Base-by-base conservation (phyloP, 495 filamentous ascomycete species). In the Penicillium bovifimosum region DNA sequence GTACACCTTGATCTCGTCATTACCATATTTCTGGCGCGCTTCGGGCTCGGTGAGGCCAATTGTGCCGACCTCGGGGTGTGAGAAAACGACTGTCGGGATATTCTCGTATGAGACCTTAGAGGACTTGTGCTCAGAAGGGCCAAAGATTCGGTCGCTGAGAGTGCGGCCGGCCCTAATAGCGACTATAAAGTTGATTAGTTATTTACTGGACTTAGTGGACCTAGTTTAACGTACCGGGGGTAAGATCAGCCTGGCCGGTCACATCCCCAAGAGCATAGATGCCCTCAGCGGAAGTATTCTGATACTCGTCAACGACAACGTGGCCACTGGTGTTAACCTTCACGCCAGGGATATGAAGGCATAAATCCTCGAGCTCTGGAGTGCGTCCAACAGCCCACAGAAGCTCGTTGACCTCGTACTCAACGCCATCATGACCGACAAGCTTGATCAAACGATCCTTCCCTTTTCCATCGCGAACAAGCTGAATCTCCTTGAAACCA, bases 401-500 rank as follows among this genome's bases (percentile, higher is more conserved):
- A 11, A 85, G 61, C 60, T 76, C 74, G 60, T 86, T 83, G 49
- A 83, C 73, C 40, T 84, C 81, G n/a, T 82, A 14, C 48, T 72
- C 75, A 10, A 71, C 62, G 49, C 71, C 76, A 42, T 80, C 77
- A 35, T 76, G 67, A 24, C 65, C 60, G 34, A 73, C 64, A 47
- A 81, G 69, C 60, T 76, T 80, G 38, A 82, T 67, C 39, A 74
- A 47, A 41, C 75, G 76, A 38, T 77, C 69, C 56, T 74, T 70
- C 50, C 75, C 75, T 62, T 77, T 76, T n/a, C 74, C 76, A 32
- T 77, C 72, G 17, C 67, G 67, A 39, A 78, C 49, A 28, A 76
- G 69, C 54, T 79, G 79, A 46, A 92, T 77, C 69, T 95, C 88
- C 70, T 95, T 88, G 55, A 96, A 74, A 13, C 73, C 76, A 46